A percentile compares a stretch with the other conserved stretches of the same genome.
These are phyloP conservation scores for Physcomitrellopsis africana DNA, from an alignment of 225 moss, liverwort and hornwort genomes.

Conservation along the genomic window DNA sequence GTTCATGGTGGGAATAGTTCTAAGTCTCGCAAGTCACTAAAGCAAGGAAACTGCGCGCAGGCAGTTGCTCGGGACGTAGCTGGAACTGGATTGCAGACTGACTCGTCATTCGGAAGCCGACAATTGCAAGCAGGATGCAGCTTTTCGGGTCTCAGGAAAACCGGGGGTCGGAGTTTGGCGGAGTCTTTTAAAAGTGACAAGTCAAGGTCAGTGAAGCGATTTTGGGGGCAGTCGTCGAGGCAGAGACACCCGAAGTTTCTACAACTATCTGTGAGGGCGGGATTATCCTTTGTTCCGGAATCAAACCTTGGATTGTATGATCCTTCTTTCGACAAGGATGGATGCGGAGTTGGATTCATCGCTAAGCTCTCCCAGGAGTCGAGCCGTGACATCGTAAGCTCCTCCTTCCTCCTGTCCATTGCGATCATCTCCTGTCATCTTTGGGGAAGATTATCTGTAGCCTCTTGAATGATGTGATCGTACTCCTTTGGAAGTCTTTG, in stretches of 20 bases:
- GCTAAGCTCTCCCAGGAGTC: slow-evolving; percentile 70
- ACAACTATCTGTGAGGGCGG: slow-evolving; percentile 44
- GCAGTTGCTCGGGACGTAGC: not conserved
- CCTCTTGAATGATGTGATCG: too few relatives aligned
- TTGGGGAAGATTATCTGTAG: too few relatives aligned
- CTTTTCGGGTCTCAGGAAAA: slow-evolving; percentile 26
- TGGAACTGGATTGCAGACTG: slow-evolving; percentile 9
- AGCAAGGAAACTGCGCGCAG: not conserved
- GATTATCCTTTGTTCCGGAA: slow-evolving; percentile 62
- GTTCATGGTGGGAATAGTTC: slow-evolving; percentile 3
- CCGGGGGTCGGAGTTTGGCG: not conserved
- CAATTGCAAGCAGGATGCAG: slow-evolving; percentile 34
- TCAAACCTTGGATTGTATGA: slow-evolving; percentile 65
- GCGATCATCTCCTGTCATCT: not conserved
- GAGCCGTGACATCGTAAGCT: slow-evolving; percentile 50
- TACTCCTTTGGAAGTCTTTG: too few relatives aligned
- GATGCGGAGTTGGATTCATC: slow-evolving; percentile 73
- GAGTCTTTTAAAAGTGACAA: slow-evolving; percentile 1
- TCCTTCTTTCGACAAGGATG: slow-evolving; percentile 62
- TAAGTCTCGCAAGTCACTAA: not conserved
- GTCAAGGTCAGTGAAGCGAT: slow-evolving; percentile 27
- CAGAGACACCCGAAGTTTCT: slow-evolving; percentile 38
- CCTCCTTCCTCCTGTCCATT: not conserved
- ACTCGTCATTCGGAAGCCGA: slow-evolving; percentile 29
- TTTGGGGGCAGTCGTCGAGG: slow-evolving; percentile 49